Evolutionary conservation across 352 stramenopile species (phyloP), one percentile per base, ranked within the genome.

Genomic region (Globisporangium uncinulatum): DNA sequence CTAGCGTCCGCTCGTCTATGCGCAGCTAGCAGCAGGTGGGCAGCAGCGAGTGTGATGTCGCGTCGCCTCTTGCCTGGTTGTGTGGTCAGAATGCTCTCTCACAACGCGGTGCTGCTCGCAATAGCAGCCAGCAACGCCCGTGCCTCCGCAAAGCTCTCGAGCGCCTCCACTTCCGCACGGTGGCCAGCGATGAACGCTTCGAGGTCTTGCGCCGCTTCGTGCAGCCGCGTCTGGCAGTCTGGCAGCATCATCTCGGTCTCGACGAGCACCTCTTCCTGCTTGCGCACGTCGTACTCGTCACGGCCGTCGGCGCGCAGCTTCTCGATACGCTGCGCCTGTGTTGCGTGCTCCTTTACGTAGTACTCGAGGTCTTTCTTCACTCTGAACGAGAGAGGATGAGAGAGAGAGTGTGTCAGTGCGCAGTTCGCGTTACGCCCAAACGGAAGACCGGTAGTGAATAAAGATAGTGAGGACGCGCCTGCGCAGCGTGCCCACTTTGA

Each of bases 281-380:
- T 92, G 41, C 77, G 79, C 59, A 92, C 74, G 60, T 90, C 79
- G 62, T 90, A 66, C 60, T 89, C 79, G 67, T 90, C 83, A 43
- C 67, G 72, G 8, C 46, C 29, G 19, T 81, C 78, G 14, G 54
- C 54, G 55, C 83, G 79, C 83, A 92, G 89, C 45, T 68, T 65
- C 13, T 79, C 80, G 55, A 92, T 85, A 65, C 83, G 83, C 19
- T 43, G 46, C 49, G 65, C 57, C 54, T 92, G 83, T 8, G 74
- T 60, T 9, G 61, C 52, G 65, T 84, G 77, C 63, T 92, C 83
- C 60, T 92, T 87, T 43, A 61, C 73, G 66, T 92, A 92, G 59
- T 87, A 92, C 64, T 84, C 79, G 17, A 92, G 64, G 54, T 92
- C 83, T 59, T 92, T 92, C 69, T 89, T 92, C 55, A 91, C 65